Base-by-base conservation (phyloP, 2,329 filamentous ascomycete species). In the Sordariomycetes sp. region DNA sequence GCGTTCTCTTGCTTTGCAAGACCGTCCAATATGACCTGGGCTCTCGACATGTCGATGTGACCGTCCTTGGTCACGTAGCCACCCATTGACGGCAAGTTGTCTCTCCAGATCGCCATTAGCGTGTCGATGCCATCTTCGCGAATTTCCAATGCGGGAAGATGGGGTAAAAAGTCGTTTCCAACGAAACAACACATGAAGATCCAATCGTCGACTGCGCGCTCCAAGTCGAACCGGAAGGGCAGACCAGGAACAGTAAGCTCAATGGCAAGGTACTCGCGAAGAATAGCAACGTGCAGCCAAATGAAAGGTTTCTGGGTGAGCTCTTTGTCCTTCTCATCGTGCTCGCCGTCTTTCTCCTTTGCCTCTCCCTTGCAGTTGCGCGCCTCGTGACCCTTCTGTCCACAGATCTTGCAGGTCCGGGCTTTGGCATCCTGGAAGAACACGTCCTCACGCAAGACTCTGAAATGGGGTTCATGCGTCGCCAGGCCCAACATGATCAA, bases 151-250 rank as follows among this genome's bases (percentile, higher is more conserved):
- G 90, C 94, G n/a, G 92, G 92, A 38, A 98, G 68, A 68, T 98
- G 92, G 33, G 92, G 92, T 46, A 98, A 64, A 63, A 98, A 98
- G 65, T 98, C 93, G 59, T 98, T 98, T 45, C 90, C 90, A 37
- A 96, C 90, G 55, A 96, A 96, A 64, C 93, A 96, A 63, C 90
- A 96, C 79, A 96, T 92, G 57, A 96, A 96, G 11, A 96, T 86
- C 92, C 90, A 96, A 54, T 96, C 90, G 58, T 96, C 92, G 39
- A 96, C 75, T 18, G 88, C 88, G 44, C 92, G 79, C 59, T 98
- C 92, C 29, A 98, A 69, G 54, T 98, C 87, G 58, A 94, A 96
- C 35, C 76, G 75, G 60, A 96, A 96, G 2, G 81, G 80, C 44
- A 94, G 75, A 36, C 79, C 74, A 14, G 86, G 81, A 21, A 95